Evolutionary conservation across 345 rosid species (phyloP), one percentile per base, ranked within the genome.

Genomic region (Eucalyptus coolabah): DNA sequence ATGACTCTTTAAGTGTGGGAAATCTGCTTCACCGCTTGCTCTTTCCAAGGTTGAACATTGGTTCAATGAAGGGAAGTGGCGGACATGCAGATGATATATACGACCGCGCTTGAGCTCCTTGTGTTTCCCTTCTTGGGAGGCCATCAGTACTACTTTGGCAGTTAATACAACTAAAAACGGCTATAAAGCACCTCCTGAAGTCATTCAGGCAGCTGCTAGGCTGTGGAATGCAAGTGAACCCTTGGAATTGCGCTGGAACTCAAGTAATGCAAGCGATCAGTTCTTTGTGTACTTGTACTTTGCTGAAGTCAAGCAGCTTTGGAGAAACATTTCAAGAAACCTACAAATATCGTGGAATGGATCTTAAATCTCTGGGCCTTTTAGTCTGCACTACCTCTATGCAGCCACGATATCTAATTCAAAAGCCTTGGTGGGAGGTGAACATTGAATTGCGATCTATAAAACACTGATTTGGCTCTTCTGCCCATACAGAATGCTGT

Each of bases 401-500:
- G 87, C 94, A 63, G 6, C 85, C 45, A 91, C 94, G 2, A 1
- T 89, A 14, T 89, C 21, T 83, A 89, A 90, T 6, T 54, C 56
- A 18, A 7, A 37, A 18, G 91, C 91, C 17, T 77, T 44, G 88
- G 88, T 86, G 44, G 94, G 94, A 51, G 86, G 86, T 50, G 23
- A 83, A 56, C 93, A 91, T 50, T 44, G 89, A 59, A 77, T 94
- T 15, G 88, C 90, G 80, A 85, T 94, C 49, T 15, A 56, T 4
- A 93, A 89, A 86, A n/a, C 88, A 4, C 26, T 18, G 51, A 88
- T 30, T 94, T 93, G 19, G 91, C 94, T 6, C 95, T 95, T 82
- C 96, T 95, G 0, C 96, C 96, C 37, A 77, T 94, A n/a, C 91
- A 95, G 69, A 96, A 95, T 37, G 98, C 91, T 30, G 88, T 95